These are phyloP conservation scores for Microsporum canis DNA, from an alignment of 2,329 filamentous ascomycete species.

Conservation along the genomic window DNA sequence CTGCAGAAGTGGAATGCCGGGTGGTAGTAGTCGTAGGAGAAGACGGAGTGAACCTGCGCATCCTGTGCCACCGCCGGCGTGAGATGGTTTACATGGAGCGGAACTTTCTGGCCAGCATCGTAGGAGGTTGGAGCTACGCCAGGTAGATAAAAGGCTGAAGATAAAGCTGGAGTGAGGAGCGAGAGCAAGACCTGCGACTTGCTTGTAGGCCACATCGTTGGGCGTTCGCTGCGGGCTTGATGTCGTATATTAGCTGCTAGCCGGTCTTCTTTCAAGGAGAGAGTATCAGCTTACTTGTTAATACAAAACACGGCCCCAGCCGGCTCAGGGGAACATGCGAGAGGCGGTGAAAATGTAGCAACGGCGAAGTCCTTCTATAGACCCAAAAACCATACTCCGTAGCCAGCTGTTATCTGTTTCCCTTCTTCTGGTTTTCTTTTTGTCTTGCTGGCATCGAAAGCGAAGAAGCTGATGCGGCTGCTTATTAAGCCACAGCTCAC, in stretches of 20 bases:
- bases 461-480: background rate
- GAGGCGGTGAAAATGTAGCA: too few species aligned
- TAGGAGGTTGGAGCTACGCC: conserved; percentile 93
- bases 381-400: too few species aligned
- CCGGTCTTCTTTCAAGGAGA: too few species aligned
- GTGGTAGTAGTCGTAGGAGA: conserved; percentile 95
- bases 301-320: too few species aligned
- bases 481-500: too few species aligned
- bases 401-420: too few species aligned
- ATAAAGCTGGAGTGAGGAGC: conserved; percentile 24
- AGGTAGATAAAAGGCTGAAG: conserved; percentile 81
- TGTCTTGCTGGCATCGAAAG: background rate
- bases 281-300: too few species aligned
- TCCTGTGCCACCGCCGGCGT: conserved; percentile 74
- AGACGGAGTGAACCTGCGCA: conserved; percentile 75
- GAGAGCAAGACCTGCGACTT: conserved; percentile 23
- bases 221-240: background rate
- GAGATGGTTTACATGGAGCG: conserved; percentile 84
- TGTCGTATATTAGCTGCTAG: too few species aligned
- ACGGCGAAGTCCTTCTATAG: too few species aligned
- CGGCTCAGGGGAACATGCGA: too few species aligned
- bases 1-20: conserved; percentile 77
- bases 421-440: too few species aligned
- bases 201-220: conserved; percentile 28
- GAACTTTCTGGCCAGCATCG: conserved; percentile 64